These are phyloP conservation scores for Neofusicoccum sp. DNA, from an alignment of 2,329 filamentous ascomycete genomes.

Conservation along the genomic window DNA sequence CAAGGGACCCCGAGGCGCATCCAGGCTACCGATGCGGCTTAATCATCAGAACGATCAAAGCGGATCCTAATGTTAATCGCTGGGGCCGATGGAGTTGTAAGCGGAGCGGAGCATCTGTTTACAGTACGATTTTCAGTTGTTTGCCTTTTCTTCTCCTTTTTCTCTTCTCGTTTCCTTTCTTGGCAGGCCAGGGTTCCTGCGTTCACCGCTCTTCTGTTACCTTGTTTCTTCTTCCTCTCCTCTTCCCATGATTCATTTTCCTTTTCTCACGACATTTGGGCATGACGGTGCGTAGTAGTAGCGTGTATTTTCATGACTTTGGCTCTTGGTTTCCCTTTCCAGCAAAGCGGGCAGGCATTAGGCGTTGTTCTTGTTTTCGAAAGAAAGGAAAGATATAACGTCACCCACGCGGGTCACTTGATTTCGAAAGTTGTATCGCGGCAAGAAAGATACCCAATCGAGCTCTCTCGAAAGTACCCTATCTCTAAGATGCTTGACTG, in stretches of 20 bases:
- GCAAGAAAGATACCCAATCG: neutral
- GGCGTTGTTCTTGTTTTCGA: neutral
- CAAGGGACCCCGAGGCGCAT: neutral
- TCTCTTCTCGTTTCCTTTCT: conserved; percentile 1
- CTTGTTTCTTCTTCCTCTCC: neutral
- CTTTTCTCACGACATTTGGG: neutral
- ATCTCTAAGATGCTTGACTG: neutral
- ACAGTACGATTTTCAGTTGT: neutral
- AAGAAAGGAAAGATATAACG: conserved; percentile 6
- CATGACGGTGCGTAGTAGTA: neutral
- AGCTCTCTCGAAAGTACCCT: neutral
- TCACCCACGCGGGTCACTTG: conserved; percentile 11
- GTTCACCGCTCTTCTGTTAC: neutral
- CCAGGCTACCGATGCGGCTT: neutral
- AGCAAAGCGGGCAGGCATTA: neutral
- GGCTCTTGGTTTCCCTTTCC: neutral
- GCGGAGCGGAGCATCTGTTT: neutral
- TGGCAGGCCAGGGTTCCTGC: conserved; percentile 7
- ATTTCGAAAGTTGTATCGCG: neutral
- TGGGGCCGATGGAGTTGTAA: neutral
- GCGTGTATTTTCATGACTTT: neutral
- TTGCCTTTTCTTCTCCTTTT: neutral
- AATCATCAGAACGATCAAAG: neutral
- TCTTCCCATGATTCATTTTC: neutral
- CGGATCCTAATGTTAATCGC: neutral